phyloP scores from a whole-genome alignment of 352 stramenopile genomes.

The Phytophthora vignae region DNA sequence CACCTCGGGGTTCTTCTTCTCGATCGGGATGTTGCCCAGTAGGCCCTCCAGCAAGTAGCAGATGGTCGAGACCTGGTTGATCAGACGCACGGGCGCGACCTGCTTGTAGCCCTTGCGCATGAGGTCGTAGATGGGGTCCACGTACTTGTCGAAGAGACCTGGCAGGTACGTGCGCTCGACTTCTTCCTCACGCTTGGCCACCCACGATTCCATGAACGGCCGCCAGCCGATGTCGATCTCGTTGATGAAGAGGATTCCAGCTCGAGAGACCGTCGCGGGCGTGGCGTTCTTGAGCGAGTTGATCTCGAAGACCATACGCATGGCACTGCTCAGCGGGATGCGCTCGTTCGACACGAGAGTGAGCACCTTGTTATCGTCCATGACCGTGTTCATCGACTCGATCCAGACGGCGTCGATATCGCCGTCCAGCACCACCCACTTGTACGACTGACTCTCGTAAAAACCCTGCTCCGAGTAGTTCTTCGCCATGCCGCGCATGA shows the following conservation, averaged over 20 bases:
- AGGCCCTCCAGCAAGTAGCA: conserved; percentile 97
- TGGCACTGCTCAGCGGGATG: conserved; percentile 82
- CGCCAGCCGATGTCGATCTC: conserved; percentile 94
- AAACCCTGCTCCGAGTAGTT: conserved; percentile 93
- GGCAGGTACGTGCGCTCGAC: conserved; percentile 93
- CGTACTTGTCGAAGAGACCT: conserved; percentile 96
- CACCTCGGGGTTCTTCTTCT: conserved; percentile 94
- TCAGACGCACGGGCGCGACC: conserved; percentile 93
- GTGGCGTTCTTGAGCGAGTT: conserved; percentile 91
- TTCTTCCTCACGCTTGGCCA: conserved; percentile 91
- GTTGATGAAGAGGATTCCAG: conserved; percentile 92
- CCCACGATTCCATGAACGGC: conserved; percentile 97
- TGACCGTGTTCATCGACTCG: conserved; percentile 97
- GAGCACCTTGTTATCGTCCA: conserved; percentile 98
- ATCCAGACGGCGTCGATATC: conserved; percentile 93
- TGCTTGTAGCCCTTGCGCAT: conserved; percentile 97
- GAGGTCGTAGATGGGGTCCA: conserved; percentile 94
- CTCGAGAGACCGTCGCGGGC: conserved; percentile 84
- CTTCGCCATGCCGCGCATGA: conserved; percentile 92
- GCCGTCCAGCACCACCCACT: conserved; percentile 89
- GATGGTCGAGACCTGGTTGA: conserved; percentile 96
- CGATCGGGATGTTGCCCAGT: conserved; percentile 77
- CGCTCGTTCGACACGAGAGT: conserved; percentile 93
- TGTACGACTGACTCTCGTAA: conserved; percentile 95
- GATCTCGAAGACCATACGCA: conserved; percentile 94